Conservation (phyloP, 116 monocot species). For the Phalaenopsis hybrid region DNA sequence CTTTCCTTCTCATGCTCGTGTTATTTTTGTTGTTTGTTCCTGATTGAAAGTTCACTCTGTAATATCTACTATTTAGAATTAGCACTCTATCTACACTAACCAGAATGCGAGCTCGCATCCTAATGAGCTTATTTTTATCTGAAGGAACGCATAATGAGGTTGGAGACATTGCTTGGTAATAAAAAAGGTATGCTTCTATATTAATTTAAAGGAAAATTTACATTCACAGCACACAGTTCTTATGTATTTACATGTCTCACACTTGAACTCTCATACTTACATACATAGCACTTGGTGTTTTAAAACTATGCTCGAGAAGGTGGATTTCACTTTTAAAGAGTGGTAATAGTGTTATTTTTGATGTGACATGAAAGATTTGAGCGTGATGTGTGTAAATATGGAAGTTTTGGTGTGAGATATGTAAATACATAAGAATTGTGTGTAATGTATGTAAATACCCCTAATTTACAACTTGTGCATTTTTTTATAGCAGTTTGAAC, state of each 20-base stretch:
- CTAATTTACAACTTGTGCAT: neutral
- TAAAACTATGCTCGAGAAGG: too few species aligned
- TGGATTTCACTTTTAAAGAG: too few species aligned
- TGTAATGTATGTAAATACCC: too few species aligned
- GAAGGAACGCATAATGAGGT: conserved; percentile 53
- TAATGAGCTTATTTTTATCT: conserved; percentile 6
- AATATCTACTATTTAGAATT: neutral
- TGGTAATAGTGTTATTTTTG: too few species aligned
- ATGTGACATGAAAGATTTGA: too few species aligned
- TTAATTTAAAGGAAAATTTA: neutral
- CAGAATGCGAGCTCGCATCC: neutral
- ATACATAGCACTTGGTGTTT: too few species aligned
- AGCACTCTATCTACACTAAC: neutral
- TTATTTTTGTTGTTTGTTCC: neutral
- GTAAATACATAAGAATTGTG: too few species aligned
- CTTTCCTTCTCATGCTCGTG: neutral
- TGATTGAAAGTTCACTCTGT: neutral
- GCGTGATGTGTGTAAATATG: too few species aligned
- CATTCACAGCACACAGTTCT: too few species aligned
- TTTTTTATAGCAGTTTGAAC: neutral
- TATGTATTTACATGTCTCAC: too few species aligned
- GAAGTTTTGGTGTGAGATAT: too few species aligned
- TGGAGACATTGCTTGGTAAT: conserved; percentile 41
- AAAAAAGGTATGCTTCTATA: conserved; percentile 26
- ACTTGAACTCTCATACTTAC: too few species aligned